phyloP scores from a whole-genome alignment of 1,284 basidiomycete species.

The Puccinia triticina region DNA sequence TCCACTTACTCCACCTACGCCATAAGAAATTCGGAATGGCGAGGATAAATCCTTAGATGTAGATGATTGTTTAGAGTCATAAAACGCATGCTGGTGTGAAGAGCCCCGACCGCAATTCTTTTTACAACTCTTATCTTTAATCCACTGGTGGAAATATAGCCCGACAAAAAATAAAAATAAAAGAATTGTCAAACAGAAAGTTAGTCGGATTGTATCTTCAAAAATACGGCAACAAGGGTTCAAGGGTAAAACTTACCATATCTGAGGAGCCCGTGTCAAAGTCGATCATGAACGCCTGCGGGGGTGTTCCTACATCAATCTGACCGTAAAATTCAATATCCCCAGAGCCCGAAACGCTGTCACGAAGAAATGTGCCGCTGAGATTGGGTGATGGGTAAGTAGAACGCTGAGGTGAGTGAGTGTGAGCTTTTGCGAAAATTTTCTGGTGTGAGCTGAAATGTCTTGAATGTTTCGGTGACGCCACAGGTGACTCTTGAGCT shows the following conservation, averaged over 20 bases:
- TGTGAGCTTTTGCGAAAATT: background rate
- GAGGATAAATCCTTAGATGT: slow-evolving; percentile 37
- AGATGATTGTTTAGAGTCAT: slow-evolving; percentile 29
- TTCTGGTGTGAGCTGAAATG: background rate
- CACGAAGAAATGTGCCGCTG: slow-evolving; percentile 23
- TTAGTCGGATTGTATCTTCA: background rate
- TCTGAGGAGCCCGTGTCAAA: slow-evolving; percentile 54
- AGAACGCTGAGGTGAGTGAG: background rate
- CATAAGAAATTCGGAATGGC: slow-evolving; percentile 48
- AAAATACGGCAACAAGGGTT: background rate
- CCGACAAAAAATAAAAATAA: background rate
- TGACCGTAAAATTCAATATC: slow-evolving; percentile 55
- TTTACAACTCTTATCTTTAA: slow-evolving; percentile 41
- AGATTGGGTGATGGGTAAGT: background rate
- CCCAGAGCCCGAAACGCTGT: slow-evolving; percentile 49
- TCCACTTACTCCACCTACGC: slow-evolving; percentile 50
- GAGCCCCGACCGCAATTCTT: slow-evolving; percentile 45
- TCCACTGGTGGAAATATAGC: slow-evolving; percentile 24
- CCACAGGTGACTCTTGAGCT: background rate
- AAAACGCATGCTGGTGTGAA: slow-evolving; percentile 38
- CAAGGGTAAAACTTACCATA: slow-evolving; percentile 39
- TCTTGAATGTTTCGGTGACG: background rate
- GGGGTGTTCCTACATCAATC: slow-evolving; percentile 54
- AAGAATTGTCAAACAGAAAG: slow-evolving; percentile 4
- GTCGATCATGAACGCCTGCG: slow-evolving; percentile 54